Evolutionary conservation across 305 asterid species (phyloP).

Genomic region (Fraxinus ornus): DNA sequence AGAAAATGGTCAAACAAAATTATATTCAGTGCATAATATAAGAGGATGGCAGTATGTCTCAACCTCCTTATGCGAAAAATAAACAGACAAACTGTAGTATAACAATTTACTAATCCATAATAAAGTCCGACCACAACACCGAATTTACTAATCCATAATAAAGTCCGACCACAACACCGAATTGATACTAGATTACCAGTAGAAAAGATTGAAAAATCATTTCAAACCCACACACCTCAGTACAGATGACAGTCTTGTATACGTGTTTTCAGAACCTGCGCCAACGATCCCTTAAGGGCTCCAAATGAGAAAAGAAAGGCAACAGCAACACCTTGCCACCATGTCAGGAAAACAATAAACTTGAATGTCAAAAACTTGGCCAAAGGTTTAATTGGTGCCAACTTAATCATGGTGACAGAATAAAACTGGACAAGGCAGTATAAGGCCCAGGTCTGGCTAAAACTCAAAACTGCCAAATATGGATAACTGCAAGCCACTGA

Average conservation of each 20-base stretch:
- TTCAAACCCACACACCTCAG: constrained; percentile 54
- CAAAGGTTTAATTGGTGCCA: constrained; percentile 91
- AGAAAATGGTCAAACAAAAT: background rate
- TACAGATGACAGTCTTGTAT: constrained; percentile 94
- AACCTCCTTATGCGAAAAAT: background rate
- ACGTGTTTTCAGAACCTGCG: constrained; percentile 68
- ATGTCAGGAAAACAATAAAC: constrained; percentile 88
- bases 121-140: no score
- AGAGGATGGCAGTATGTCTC: background rate
- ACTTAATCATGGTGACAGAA: constrained; percentile 77
- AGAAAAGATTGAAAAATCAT: no score
- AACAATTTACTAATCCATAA: background rate
- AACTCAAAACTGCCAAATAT: constrained; percentile 86
- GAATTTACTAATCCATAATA: no score
- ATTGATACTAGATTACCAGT: no score
- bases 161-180: no score
- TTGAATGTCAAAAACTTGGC: constrained; percentile 92
- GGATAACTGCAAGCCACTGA: constrained; percentile 73
- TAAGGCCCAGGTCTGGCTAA: constrained; percentile 96
- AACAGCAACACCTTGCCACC: constrained; percentile 98
- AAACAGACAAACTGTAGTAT: background rate
- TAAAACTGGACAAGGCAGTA: constrained; percentile 95
- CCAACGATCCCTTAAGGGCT: constrained; percentile 77
- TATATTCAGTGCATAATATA: background rate
- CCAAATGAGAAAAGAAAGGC: constrained; percentile 91